These are phyloP conservation scores for Aspergillus mulundensis DNA, from an alignment of 495 filamentous ascomycete species.

Conservation along the genomic window DNA sequence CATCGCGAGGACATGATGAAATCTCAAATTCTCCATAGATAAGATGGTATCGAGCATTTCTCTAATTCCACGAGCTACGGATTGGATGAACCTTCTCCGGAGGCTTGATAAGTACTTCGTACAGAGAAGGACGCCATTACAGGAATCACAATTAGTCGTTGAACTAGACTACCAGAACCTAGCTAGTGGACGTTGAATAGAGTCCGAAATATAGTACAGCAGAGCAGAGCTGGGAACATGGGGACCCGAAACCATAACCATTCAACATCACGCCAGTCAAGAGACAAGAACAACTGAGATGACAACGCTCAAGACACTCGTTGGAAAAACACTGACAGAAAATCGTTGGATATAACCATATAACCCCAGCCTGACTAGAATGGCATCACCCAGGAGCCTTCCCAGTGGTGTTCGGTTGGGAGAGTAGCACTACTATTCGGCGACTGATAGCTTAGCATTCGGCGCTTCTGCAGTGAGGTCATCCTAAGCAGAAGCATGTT, in stretches of 20 bases:
- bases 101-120: no score
- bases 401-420: no score
- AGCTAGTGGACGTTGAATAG: no score
- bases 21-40: not conserved
- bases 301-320: not conserved
- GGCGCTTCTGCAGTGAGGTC: constrained; percentile 1
- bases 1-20: not conserved
- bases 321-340: not conserved
- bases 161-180: not conserved
- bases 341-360: no score
- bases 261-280: not conserved
- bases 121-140: no score
- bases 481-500: not conserved
- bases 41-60: not conserved
- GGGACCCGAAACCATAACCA: not conserved
- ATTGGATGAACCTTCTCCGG: no score
- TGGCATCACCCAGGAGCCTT: no score
- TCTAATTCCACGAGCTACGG: no score
- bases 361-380: not conserved
- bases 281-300: not conserved
- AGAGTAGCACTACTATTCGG: not conserved
- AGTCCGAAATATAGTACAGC: constrained; percentile 4
- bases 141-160: not conserved
- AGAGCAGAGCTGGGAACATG: not conserved
- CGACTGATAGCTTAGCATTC: not conserved